Evolutionary conservation across 2,329 filamentous ascomycete species (phyloP).

Genomic region (Claviceps sp.): DNA sequence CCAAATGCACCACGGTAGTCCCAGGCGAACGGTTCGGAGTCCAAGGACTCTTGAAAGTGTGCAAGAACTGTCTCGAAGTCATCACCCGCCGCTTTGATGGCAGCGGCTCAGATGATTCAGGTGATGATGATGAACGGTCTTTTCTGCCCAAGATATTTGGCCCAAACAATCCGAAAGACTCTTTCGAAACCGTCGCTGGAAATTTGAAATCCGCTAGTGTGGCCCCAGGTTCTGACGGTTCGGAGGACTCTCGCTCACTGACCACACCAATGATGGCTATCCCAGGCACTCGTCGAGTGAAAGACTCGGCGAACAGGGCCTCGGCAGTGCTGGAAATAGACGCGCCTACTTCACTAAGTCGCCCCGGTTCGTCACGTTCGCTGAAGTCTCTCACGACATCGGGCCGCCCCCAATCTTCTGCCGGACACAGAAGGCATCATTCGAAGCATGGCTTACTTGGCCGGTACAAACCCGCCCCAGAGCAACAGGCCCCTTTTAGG

Average conservation of each 20-base stretch:
- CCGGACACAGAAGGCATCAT: constrained; percentile 67
- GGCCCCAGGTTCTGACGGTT: constrained; percentile 26
- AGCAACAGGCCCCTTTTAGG: constrained; percentile 82
- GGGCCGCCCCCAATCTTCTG: constrained; percentile 60
- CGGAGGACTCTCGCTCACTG: constrained; percentile 38
- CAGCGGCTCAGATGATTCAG: constrained; percentile 76
- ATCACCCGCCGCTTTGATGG: constrained; percentile 84
- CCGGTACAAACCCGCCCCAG: constrained; percentile 53
- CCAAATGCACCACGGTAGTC: constrained; percentile 88
- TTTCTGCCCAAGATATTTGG: constrained; percentile 54
- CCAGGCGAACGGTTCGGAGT: constrained; percentile 80
- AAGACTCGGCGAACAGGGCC: constrained; percentile 62
- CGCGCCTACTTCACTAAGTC: constrained; percentile 56
- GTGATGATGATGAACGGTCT: constrained; percentile 64
- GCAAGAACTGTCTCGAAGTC: constrained; percentile 82
- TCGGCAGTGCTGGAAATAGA: constrained; percentile 88
- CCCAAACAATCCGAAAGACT: constrained; percentile 20
- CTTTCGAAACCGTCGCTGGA: constrained; percentile 3
- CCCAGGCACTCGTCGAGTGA: constrained; percentile 49
- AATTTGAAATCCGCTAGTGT: constrained; percentile 14
- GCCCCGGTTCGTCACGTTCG: constrained; percentile 90
- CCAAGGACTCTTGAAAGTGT: constrained; percentile 71
- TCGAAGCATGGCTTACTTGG: constrained; percentile 77
- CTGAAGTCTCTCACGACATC: constrained; percentile 59
- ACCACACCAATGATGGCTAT: constrained; percentile 62